These are phyloP conservation scores for Hypoxylon lienhwacheense DNA, from an alignment of 495 filamentous ascomycete genomes.

Conservation along the genomic window DNA sequence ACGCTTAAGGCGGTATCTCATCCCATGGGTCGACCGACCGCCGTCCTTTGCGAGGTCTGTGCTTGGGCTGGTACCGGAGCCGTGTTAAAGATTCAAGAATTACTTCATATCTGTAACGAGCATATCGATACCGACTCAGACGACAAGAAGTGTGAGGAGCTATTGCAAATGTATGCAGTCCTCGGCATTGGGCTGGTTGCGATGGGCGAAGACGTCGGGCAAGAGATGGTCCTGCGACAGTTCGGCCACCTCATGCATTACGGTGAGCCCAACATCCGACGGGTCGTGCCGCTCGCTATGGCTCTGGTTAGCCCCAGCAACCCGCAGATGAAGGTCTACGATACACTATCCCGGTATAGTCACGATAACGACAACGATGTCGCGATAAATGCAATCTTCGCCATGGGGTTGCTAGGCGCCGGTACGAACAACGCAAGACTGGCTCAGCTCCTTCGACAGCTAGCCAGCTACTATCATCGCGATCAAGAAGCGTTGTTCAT, in stretches of 20 bases:
- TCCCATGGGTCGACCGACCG: slow-evolving; percentile 88
- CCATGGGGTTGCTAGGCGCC: slow-evolving; percentile 95
- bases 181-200: slow-evolving; percentile 90
- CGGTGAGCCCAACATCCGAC: slow-evolving; percentile 93
- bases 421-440: slow-evolving; percentile 98
- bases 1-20: slow-evolving; percentile 94
- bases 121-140: slow-evolving; percentile 82
- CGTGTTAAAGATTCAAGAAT: slow-evolving; percentile 92
- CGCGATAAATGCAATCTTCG: slow-evolving; percentile 97
- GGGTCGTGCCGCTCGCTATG: slow-evolving; percentile 96
- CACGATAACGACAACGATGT: slow-evolving; percentile 99
- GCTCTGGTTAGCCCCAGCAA: slow-evolving; percentile 95
- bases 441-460: slow-evolving; percentile 88
- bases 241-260: slow-evolving; percentile 99
- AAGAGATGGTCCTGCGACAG: slow-evolving; percentile 97
- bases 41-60: slow-evolving; percentile 90
- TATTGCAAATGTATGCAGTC: slow-evolving; percentile 94
- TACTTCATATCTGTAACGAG: slow-evolving; percentile 96
- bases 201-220: slow-evolving; percentile 97
- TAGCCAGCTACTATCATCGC: slow-evolving; percentile 96
- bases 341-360: slow-evolving; percentile 95
- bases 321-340: slow-evolving; percentile 99
- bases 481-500: slow-evolving; percentile 96
- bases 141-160: slow-evolving; percentile 90
- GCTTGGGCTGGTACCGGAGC: slow-evolving; percentile 97